Evolutionary conservation across 1,139 yeast species (phyloP), one percentile per base, ranked within the genome.

Genomic region (Candida freyschussii): DNA sequence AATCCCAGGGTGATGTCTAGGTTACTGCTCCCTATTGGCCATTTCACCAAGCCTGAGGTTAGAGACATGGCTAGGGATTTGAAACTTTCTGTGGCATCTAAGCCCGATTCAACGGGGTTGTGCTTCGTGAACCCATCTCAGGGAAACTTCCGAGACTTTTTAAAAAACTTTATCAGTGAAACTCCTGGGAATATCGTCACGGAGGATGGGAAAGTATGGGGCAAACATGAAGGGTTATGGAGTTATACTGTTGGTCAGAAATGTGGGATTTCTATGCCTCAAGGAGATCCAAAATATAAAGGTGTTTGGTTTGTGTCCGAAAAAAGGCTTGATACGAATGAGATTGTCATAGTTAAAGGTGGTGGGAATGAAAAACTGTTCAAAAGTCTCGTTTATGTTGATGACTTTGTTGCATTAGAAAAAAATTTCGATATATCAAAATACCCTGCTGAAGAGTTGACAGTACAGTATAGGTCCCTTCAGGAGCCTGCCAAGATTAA

Each of bases 81-180:
- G 11, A 40, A 50, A 2, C 60, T 93, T 12, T 74, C 76, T 2
- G 79, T 84, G 1, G 86, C 91, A 1, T 56, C 62, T 13, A 89
- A 89, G 50, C 93, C 87, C 0, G 99, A 91, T 53, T 86, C 96
- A 0, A 95, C 86, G 53, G 99, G 99, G 0, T 66, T 91, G 10
- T 91, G 99, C 55, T 91, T 91, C 63, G 96, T 91, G 69, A 60
- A 53, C 14, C 68, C 67, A 34, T 60, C 70, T 27, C 69, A 75
- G 36, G 78, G 73, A n/a, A 72, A 78, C 39, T 89, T 93, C 58
- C 68, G 81, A 26, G 74, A 78, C 36, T 93, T 91, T 48, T 60
- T 91, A 24, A 65, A 70, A 38, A 93, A 89, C 41, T 91, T 82
- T 50, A 67, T 91, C 2, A 70, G 66, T 13, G 78, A 82, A 2